Conservation (phyloP, 495 filamentous ascomycete species). For the Lophiotrema nucula region DNA sequence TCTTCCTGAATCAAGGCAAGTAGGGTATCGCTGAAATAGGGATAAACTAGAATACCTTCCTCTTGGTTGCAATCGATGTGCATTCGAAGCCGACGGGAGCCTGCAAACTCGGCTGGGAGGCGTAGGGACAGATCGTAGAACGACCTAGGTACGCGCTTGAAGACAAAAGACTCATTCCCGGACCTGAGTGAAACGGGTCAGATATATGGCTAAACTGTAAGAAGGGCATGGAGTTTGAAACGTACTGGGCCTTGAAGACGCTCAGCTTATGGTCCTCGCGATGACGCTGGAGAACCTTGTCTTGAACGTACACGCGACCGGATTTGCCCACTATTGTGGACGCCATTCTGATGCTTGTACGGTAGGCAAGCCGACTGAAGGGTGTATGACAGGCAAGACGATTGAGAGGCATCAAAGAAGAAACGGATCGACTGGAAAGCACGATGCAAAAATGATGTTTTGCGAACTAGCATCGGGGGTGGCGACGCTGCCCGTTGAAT, state of each 20-base stretch:
- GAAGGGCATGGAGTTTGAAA: slow-evolving; percentile 28
- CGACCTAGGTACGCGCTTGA: slow-evolving; percentile 36
- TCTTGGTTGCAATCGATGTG: slow-evolving; percentile 36
- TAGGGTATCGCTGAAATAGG: slow-evolving; percentile 36
- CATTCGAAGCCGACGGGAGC: slow-evolving; percentile 39
- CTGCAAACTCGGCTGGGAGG: slow-evolving; percentile 35
- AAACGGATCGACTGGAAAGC: slow-evolving; percentile 24
- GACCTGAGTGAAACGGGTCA: slow-evolving; percentile 34
- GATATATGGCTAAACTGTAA: slow-evolving; percentile 29
- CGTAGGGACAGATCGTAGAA: slow-evolving; percentile 36
- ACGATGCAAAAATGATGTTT: slow-evolving; percentile 13
- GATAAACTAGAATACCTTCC: slow-evolving; percentile 36
- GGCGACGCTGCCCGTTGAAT: not conserved
- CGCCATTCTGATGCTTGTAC: slow-evolving; percentile 33
- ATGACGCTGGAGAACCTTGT: slow-evolving; percentile 35
- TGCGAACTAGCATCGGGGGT: slow-evolving; percentile 4
- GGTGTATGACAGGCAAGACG: slow-evolving; percentile 14
- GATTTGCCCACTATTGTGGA: slow-evolving; percentile 38
- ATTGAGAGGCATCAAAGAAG: slow-evolving; percentile 23
- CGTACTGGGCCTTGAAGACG: slow-evolving; percentile 39
- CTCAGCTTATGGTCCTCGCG: slow-evolving; percentile 31
- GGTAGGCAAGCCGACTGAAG: slow-evolving; percentile 23
- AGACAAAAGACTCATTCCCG: slow-evolving; percentile 36
- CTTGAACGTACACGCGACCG: slow-evolving; percentile 36
- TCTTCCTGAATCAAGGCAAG: slow-evolving; percentile 34